Conservation (phyloP, 2,329 filamentous ascomycete genomes). For the Hortaea werneckii region DNA sequence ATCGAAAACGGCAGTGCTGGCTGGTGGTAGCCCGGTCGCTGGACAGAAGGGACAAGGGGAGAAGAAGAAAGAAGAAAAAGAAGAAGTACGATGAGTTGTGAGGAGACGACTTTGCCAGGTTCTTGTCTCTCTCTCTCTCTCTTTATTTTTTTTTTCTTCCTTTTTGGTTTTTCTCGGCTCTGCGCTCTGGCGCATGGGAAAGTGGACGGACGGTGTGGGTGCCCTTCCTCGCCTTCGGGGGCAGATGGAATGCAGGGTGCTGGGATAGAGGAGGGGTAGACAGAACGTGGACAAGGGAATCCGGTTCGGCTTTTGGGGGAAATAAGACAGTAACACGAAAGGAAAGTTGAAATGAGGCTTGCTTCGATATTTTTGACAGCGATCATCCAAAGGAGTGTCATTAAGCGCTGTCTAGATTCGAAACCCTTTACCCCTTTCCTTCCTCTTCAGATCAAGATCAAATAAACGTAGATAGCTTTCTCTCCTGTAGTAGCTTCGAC, state of each 20-base stretch:
- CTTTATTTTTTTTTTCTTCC: too few relatives aligned
- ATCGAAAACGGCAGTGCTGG: neutral
- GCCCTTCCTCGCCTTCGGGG: too few relatives aligned
- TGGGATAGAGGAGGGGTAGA: too few relatives aligned
- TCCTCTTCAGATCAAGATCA: neutral
- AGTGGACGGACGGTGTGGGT: too few relatives aligned
- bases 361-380: neutral
- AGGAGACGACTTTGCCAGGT: neutral
- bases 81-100: neutral
- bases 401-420: slow-evolving; percentile 6
- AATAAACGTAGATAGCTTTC: neutral
- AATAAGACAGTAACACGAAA: neutral
- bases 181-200: too few relatives aligned
- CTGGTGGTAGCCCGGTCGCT: neutral
- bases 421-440: neutral
- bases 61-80: neutral
- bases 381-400: slow-evolving; percentile 5
- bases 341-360: neutral
- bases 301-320: too few relatives aligned
- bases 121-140: neutral
- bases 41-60: neutral
- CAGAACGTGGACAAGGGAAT: too few relatives aligned
- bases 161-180: too few relatives aligned
- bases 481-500: too few relatives aligned
- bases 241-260: too few relatives aligned